Base-by-base conservation (phyloP, 2,329 filamentous ascomycete genomes). In the Hypoxylon sp. region DNA sequence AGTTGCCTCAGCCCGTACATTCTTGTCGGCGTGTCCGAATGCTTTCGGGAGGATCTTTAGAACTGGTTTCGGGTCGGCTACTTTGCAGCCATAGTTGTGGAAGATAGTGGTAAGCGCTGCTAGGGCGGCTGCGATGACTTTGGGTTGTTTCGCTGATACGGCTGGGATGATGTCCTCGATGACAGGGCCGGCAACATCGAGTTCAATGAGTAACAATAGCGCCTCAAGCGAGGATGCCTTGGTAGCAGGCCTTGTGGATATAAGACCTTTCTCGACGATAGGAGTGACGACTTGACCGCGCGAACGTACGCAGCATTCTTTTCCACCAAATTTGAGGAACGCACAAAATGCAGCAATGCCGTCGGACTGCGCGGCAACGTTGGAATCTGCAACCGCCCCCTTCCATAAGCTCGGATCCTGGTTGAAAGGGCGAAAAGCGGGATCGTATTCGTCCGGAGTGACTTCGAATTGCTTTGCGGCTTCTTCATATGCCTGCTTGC, bases 11-110 rank as follows among this genome's bases (percentile, higher is more conserved):
- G 94, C 94, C 79, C 96, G 91, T 14, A 99, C 93, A 77, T 98
- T 98, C 81, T 99, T 99, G 84, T 99, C 96, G 30, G 96, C 95
- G 77, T 98, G 96, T 19, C 93, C 93, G 76, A 97, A 99, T 1
- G 90, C 91, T 76, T 97, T 97, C 2, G 96, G 94, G 1, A 99
- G 83, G 9, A 87, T 82, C 77, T 98, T 98, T 64, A 98, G 86
- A 19, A 96, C 89, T 1, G 93, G 91, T 77, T 99, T 97, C 2
- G 96, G 93, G 75, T 99, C 96, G 52, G 96, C 90, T 16, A 93
- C 89, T 80, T 97, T 97, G 83, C 94, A 96, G 61, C 96, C 96
- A 78, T 94, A 99, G 75, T 93, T 96, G 79, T 97, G 94, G 76
- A 92, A 96, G 63, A 98, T 93, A 50, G 90, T 86, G 0, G 91